These are phyloP conservation scores for Osmanthus fragrans DNA, from an alignment of 257 asterid genomes.

Conservation along the genomic window DNA sequence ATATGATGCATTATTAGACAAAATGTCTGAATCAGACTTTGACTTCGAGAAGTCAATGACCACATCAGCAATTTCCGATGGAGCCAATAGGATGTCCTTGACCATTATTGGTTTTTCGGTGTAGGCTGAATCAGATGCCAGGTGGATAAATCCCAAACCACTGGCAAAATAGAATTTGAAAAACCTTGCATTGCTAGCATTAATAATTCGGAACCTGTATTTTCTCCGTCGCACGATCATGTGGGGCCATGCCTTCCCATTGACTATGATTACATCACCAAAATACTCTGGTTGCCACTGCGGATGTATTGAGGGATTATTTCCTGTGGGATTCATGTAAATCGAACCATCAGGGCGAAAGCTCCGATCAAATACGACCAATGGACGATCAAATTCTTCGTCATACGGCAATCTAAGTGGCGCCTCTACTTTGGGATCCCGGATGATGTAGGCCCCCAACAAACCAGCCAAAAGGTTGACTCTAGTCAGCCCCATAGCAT, in stretches of 20 bases:
- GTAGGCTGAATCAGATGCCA: constrained; percentile 80
- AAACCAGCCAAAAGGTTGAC: constrained; percentile 88
- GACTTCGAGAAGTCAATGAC: constrained; percentile 68
- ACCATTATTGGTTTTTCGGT: constrained; percentile 44
- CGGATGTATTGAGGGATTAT: constrained; percentile 74
- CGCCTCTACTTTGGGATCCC: constrained; percentile 53
- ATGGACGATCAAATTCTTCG: constrained; percentile 56
- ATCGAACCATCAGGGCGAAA: constrained; percentile 61
- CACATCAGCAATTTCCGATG: constrained; percentile 81
- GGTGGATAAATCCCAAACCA: constrained; percentile 52
- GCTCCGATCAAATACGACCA: constrained; percentile 70
- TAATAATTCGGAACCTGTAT: constrained; percentile 72
- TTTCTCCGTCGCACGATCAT: constrained; percentile 54
- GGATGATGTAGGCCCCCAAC: constrained; percentile 64
- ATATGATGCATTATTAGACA: constrained; percentile 56
- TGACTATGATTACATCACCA: constrained; percentile 76
- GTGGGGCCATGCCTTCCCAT: constrained; percentile 94
- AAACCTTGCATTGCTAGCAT: constrained; percentile 82
- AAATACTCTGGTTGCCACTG: constrained; percentile 98
- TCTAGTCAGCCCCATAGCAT: constrained; percentile 92
- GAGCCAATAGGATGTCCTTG: constrained; percentile 49
- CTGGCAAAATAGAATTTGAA: constrained; percentile 55
- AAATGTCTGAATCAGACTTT: constrained; percentile 31
- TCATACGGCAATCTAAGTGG: constrained; percentile 52
- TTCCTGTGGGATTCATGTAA: constrained; percentile 74